Evolutionary conservation across 2,329 filamentous ascomycete species (phyloP).

Genomic region (Aschersonia sp.): DNA sequence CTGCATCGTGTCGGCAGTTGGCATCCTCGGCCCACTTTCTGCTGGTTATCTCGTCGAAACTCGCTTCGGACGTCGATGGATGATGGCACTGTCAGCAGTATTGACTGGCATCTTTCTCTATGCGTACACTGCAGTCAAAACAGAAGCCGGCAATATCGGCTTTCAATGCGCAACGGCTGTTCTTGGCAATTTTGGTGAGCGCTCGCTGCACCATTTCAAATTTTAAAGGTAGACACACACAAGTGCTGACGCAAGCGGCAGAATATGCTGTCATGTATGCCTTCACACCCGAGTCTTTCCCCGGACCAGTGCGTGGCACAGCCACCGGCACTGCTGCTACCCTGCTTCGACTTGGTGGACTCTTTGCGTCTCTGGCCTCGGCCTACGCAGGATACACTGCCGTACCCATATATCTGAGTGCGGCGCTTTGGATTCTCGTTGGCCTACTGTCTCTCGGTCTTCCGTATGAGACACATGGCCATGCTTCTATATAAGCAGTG

Average conservation of each 20-base stretch:
- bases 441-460: constrained; percentile 24
- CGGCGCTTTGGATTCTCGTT: constrained; percentile 26
- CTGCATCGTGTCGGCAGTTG: constrained; percentile 21
- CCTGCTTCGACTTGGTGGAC: constrained; percentile 20
- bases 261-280: constrained; percentile 17
- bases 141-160: constrained; percentile 15
- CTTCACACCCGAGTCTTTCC: constrained; percentile 40
- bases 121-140: constrained; percentile 23
- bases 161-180: constrained; percentile 24
- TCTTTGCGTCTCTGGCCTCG: constrained; percentile 26
- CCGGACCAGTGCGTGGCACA: constrained; percentile 35
- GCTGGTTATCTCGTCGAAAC: constrained; percentile 25
- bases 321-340: constrained; percentile 31
- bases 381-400: constrained; percentile 25
- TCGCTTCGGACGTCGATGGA: constrained; percentile 24
- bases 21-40: constrained; percentile 23
- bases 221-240: too few relatives aligned
- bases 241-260: background rate
- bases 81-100: constrained; percentile 26
- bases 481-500: constrained; percentile 14
- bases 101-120: constrained; percentile 28
- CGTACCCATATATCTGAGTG: constrained; percentile 28
- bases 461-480: constrained; percentile 28
- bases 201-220: background rate
- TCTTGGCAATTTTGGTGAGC: constrained; percentile 20